Base-by-base conservation (phyloP, 768 basidiomycete species). In the Mycena maculata region DNA sequence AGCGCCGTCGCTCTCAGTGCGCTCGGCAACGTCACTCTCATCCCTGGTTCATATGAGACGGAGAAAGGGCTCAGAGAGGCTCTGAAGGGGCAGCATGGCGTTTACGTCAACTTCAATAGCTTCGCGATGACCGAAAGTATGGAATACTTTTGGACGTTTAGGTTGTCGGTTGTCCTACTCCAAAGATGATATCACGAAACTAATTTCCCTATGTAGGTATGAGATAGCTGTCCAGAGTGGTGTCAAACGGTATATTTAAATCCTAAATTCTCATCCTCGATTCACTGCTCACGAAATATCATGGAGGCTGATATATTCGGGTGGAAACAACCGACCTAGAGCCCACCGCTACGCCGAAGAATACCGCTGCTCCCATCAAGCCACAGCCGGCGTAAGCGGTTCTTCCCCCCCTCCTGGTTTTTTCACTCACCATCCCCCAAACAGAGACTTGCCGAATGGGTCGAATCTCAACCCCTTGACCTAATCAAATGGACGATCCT, bases 61-160 rank as follows among this genome's bases (percentile, higher is more conserved):
- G 48, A 49, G 48, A 49, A 49, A 30, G 48, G 48, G 48, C 48
- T 49, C 48, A 30, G 48, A 49, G 48, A 49, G 48, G 48, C 48
- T 49, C 48, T 49, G 16, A 49, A 49, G 25, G 48, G 48, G 48
- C 48, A 49, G 15, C 48, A 49, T 49, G 48, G 48, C 28, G 48
- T 49, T 49, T 49, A 49, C 48, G 48, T 49, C 15, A 49, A 49
- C 48, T 49, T 49, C 48, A 49, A 49, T 49, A 49, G 48, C 48
- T 49, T 49, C 48, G 48, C 48, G 25, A 49, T 49, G 48, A 49
- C 48, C 20, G 48, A 49, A 30, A 49, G 48, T 49, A 49, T 49
- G 48, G 48, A 49, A 49, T 49, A 49, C 48, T 49, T 49, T 49
- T 49, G 48, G 48, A 49, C 48, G 28, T 49, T 49, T 49, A 49